Evolutionary conservation across 768 basidiomycete genomes (phyloP).

Genomic region (Tulasnella calospora): DNA sequence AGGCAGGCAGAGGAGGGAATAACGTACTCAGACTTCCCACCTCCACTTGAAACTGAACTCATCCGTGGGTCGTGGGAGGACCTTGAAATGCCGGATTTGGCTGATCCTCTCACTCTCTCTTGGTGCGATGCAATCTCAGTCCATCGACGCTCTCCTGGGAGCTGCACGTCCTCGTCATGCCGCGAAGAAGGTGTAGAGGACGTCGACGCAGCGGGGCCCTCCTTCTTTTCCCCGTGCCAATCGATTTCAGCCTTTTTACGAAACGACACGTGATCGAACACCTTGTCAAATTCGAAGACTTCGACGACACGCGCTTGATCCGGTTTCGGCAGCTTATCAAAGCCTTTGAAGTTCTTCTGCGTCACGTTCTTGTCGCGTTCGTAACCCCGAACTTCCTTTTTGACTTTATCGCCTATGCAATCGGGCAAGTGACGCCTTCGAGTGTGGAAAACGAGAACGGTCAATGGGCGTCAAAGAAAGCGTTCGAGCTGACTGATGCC

Average conservation of each 20-base stretch:
- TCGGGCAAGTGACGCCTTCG: not conserved
- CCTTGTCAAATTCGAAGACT: not conserved
- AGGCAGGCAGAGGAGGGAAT: no score
- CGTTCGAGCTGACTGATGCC: not conserved
- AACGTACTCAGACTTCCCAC: not conserved
- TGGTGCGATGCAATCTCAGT: not conserved
- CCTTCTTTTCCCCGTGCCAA: not conserved
- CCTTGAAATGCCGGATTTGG: not conserved
- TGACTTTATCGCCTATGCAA: not conserved
- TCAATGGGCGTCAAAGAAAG: not conserved
- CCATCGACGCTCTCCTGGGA: not conserved
- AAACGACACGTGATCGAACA: not conserved
- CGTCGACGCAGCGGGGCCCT: not conserved
- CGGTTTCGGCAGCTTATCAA: not conserved
- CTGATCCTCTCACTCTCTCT: not conserved
- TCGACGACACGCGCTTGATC: not conserved
- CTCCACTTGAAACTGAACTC: not conserved
- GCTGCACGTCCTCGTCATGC: not conserved
- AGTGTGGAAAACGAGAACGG: not conserved
- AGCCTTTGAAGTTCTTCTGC: not conserved
- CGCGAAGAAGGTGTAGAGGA: not conserved
- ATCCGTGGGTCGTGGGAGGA: not conserved
- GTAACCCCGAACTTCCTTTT: not conserved
- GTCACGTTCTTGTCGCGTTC: not conserved
- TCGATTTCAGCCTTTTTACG: not conserved